phyloP scores from a whole-genome alignment of 345 rosid species.

The Salix suchowensis region DNA sequence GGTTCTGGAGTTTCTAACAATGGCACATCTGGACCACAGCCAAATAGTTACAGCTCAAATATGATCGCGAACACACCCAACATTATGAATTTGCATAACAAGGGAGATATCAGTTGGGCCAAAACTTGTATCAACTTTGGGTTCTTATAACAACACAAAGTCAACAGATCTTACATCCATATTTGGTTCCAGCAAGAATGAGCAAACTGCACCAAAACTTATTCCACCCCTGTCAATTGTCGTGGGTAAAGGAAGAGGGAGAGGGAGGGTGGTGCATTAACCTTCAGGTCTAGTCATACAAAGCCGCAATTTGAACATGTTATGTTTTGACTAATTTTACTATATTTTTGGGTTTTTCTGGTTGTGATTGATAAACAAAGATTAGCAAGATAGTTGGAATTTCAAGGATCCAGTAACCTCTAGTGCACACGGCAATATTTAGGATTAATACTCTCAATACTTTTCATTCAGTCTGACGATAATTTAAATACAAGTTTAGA shows the following conservation, averaged over 20 bases:
- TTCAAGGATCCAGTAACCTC: too few species aligned
- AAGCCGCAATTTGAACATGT: conserved; percentile 43
- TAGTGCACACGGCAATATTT: too few species aligned
- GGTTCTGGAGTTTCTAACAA: conserved; percentile 37
- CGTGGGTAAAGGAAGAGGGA: conserved; percentile 71
- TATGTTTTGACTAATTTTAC: too few species aligned
- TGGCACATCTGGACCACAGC: conserved; percentile 28
- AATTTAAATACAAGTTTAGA: too few species aligned
- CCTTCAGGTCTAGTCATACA: conserved; percentile 35
- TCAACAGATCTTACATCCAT: conserved; percentile 62
- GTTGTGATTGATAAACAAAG: too few species aligned
- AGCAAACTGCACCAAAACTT: conserved; percentile 58
- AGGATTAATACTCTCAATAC: too few species aligned
- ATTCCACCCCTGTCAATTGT: conserved; percentile 80
- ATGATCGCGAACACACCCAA: conserved; percentile 24
- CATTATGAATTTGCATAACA: conserved; percentile 25
- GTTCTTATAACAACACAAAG: conserved; percentile 44
- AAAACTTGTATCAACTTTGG: conserved; percentile 27
- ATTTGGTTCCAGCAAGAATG: conserved; percentile 58
- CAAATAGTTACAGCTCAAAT: conserved; percentile 25
- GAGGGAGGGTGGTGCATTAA: conserved; percentile 45
- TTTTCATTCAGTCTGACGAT: too few species aligned
- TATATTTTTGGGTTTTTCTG: too few species aligned
- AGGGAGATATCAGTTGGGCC: conserved; percentile 49
- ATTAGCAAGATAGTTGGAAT: too few species aligned